Conservation (phyloP, 495 filamentous ascomycete genomes). For the Terfezia boudieri region DNA sequence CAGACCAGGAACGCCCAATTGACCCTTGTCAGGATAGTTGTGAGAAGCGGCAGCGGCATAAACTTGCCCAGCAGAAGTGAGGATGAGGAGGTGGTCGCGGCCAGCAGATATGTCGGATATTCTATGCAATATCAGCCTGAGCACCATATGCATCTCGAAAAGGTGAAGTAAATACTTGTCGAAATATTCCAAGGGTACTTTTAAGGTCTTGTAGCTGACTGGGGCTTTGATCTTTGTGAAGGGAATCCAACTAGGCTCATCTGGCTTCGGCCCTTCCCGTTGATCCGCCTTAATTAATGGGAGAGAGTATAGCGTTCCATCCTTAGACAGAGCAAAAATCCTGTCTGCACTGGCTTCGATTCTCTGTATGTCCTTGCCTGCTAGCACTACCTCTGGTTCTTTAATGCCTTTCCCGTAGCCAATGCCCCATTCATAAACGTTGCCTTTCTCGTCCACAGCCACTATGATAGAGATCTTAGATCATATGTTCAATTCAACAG, state of each 20-base stretch:
- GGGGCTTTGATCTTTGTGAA: constrained; percentile 38
- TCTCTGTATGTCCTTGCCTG: constrained; percentile 55
- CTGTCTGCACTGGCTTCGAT: constrained; percentile 57
- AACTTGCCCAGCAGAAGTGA: constrained; percentile 67
- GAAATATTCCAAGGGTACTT: constrained; percentile 42
- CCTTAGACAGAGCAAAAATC: constrained; percentile 53
- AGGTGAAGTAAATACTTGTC: constrained; percentile 30
- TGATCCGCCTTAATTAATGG: constrained; percentile 58
- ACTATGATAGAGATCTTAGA: constrained; percentile 11
- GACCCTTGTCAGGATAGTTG: constrained; percentile 57
- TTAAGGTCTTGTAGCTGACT: constrained; percentile 48
- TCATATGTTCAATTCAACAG: background rate
- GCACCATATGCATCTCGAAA: background rate
- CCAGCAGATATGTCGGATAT: constrained; percentile 52
- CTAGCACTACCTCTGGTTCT: constrained; percentile 46
- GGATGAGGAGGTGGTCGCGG: constrained; percentile 59
- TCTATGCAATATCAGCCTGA: background rate
- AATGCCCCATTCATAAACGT: constrained; percentile 78
- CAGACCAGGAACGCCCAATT: constrained; percentile 66
- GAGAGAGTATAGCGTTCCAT: constrained; percentile 69
- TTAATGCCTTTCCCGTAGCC: constrained; percentile 38
- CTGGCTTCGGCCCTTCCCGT: constrained; percentile 32
- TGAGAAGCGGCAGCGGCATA: constrained; percentile 65
- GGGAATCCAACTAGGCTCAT: constrained; percentile 50
- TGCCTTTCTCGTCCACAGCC: constrained; percentile 68